Evolutionary conservation across 768 basidiomycete species (phyloP).

Genomic region (Russula emetica): DNA sequence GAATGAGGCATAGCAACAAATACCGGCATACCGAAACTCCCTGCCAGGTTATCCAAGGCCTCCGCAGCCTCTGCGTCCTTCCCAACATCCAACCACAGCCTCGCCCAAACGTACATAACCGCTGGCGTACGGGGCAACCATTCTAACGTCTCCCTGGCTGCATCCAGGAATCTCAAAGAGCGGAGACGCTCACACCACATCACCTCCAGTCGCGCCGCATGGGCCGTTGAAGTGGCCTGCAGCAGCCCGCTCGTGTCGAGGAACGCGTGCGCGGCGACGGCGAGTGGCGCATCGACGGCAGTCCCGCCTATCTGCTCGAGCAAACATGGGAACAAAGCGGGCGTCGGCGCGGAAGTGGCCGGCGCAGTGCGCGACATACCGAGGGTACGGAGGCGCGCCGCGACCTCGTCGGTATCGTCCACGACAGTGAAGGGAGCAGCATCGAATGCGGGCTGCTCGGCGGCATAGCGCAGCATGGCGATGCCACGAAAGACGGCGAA

Average conservation of each 20-base stretch:
- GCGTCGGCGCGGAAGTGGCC: slow-evolving; percentile 33
- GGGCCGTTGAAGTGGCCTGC: slow-evolving; percentile 62
- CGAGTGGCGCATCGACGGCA: slow-evolving; percentile 43
- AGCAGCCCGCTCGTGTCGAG: slow-evolving; percentile 64
- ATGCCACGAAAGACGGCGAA: slow-evolving; percentile 78
- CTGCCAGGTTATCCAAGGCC: slow-evolving; percentile 69
- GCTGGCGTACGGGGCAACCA: slow-evolving; percentile 80
- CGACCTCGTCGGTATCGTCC: slow-evolving; percentile 50
- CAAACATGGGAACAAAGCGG: slow-evolving; percentile 61
- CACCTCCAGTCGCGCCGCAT: slow-evolving; percentile 64
- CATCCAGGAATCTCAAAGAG: slow-evolving; percentile 54
- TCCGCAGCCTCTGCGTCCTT: slow-evolving; percentile 69
- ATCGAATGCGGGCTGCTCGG: slow-evolving; percentile 53
- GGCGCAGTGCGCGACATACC: slow-evolving; percentile 48
- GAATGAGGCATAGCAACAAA: neutral
- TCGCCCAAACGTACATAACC: slow-evolving; percentile 66
- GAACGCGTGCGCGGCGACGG: slow-evolving; percentile 63
- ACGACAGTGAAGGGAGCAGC: slow-evolving; percentile 31
- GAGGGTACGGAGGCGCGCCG: slow-evolving; percentile 64
- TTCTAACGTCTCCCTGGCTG: slow-evolving; percentile 60
- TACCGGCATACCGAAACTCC: slow-evolving; percentile 59
- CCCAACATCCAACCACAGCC: slow-evolving; percentile 61
- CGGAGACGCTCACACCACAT: slow-evolving; percentile 68
- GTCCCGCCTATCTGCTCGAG: slow-evolving; percentile 45
- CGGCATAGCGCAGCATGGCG: slow-evolving; percentile 61